phyloP scores from a whole-genome alignment of 306 rosid species.

The Cicer yamashitae region DNA sequence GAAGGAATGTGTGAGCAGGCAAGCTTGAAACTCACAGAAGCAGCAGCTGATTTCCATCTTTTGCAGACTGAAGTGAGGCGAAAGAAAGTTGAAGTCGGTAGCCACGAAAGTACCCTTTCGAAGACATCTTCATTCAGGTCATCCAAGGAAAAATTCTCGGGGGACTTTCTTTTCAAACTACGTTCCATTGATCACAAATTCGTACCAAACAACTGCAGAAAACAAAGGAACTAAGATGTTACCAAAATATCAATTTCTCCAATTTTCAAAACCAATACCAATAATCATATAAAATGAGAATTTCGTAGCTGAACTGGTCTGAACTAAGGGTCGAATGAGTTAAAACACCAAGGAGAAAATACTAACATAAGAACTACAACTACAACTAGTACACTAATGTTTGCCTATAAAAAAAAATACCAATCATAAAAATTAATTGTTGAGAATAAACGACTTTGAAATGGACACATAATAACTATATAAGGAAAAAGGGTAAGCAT shows the following conservation, averaged over 20 bases:
- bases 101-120: slow-evolving; percentile 84
- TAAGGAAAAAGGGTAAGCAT: slow-evolving; percentile 20
- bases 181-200: slow-evolving; percentile 58
- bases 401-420: no score
- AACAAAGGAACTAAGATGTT: slow-evolving; percentile 35
- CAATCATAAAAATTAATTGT: slow-evolving; percentile 1
- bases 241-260: slow-evolving; percentile 23
- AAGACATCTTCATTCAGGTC: slow-evolving; percentile 89
- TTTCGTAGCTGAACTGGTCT: no score
- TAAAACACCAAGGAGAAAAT: no score
- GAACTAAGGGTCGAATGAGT: no score
- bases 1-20: slow-evolving; percentile 79
- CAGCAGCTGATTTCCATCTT: slow-evolving; percentile 84
- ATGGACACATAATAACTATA: background rate
- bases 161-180: slow-evolving; percentile 72
- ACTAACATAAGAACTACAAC: no score
- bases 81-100: slow-evolving; percentile 84
- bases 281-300: background rate
- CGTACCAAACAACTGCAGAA: slow-evolving; percentile 51
- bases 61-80: slow-evolving; percentile 88
- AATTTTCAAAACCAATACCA: background rate
- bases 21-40: slow-evolving; percentile 78
- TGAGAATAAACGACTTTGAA: slow-evolving; percentile 11
- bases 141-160: slow-evolving; percentile 65
- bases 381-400: no score